These are phyloP conservation scores for Leptomonas pyrrhocoris DNA, from an alignment of 208 protist genomes.

Conservation along the genomic window DNA sequence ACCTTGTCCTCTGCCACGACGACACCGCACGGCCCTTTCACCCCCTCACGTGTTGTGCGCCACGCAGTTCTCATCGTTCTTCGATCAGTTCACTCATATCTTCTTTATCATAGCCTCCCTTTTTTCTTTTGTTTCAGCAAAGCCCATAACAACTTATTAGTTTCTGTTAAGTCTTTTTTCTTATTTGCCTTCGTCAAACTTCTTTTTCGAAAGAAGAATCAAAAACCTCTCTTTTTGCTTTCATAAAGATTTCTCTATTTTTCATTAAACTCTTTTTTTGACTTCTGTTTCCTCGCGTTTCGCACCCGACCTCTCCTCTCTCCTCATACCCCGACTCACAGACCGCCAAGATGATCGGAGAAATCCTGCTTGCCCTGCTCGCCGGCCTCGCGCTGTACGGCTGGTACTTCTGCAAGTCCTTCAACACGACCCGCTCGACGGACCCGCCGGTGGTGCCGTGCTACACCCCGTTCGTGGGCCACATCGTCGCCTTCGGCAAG, in stretches of 20 bases:
- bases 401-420: slow-evolving; percentile 83
- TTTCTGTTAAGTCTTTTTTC: not conserved
- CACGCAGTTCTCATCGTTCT: not conserved
- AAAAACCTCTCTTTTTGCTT: slow-evolving; percentile 7
- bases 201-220: not conserved
- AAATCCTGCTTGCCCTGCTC: slow-evolving; percentile 50
- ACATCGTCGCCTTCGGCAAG: slow-evolving; percentile 79
- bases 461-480: slow-evolving; percentile 66
- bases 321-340: not conserved
- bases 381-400: slow-evolving; percentile 63
- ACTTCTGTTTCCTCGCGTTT: not conserved
- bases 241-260: not conserved
- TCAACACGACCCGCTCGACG: slow-evolving; percentile 74
- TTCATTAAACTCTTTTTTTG: slow-evolving; percentile 10
- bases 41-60: no score
- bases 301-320: no score
- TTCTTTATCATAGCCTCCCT: slow-evolving; percentile 25
- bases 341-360: slow-evolving; percentile 50
- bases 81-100: slow-evolving; percentile 28
- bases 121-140: slow-evolving; percentile 7
- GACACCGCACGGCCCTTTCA: no score
- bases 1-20: not conserved
- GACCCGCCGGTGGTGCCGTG: slow-evolving; percentile 77
- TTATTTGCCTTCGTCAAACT: not conserved
- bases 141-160: not conserved